phyloP scores from a whole-genome alignment of 805 yeast species.

The Candida ortonii region DNA sequence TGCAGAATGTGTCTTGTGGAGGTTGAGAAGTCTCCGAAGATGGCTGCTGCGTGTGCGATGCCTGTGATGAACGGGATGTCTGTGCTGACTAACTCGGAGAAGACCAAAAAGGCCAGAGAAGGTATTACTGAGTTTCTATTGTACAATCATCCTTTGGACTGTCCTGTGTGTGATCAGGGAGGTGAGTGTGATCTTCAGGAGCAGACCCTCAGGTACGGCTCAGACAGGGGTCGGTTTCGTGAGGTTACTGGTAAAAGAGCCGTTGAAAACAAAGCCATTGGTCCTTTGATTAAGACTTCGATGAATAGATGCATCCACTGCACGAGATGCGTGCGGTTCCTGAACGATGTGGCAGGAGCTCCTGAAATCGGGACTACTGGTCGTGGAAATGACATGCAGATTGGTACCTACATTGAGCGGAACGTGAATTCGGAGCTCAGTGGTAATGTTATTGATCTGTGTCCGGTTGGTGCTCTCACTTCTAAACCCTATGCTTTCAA shows the following conservation, averaged over 20 bases:
- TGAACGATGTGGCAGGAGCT: conserved; percentile 91
- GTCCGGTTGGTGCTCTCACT: conserved; percentile 92
- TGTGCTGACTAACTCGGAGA: conserved; percentile 72
- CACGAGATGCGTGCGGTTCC: conserved; percentile 84
- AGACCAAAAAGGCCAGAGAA: conserved; percentile 80
- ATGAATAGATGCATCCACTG: conserved; percentile 94
- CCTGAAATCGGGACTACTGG: conserved; percentile 88
- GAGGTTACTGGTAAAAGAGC: conserved; percentile 86
- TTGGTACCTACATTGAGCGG: conserved; percentile 84
- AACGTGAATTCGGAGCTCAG: conserved; percentile 81
- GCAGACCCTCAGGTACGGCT: conserved; percentile 77
- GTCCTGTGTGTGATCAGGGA: conserved; percentile 93
- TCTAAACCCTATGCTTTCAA: conserved; percentile 89
- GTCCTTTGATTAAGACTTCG: conserved; percentile 84
- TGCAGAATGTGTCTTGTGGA: conserved; percentile 93
- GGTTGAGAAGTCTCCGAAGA: conserved; percentile 83
- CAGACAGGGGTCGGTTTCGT: conserved; percentile 80
- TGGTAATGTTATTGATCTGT: conserved; percentile 81
- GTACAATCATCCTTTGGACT: conserved; percentile 87
- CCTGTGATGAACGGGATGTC: conserved; percentile 92
- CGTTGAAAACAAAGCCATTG: conserved; percentile 85
- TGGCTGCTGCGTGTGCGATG: conserved; percentile 88
- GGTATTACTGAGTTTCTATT: conserved; percentile 87
- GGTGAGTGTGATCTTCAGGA: conserved; percentile 94
- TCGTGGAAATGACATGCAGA: conserved; percentile 89